Conservation (phyloP, 2,329 filamentous ascomycete species). For the Colletotrichum kahawae region DNA sequence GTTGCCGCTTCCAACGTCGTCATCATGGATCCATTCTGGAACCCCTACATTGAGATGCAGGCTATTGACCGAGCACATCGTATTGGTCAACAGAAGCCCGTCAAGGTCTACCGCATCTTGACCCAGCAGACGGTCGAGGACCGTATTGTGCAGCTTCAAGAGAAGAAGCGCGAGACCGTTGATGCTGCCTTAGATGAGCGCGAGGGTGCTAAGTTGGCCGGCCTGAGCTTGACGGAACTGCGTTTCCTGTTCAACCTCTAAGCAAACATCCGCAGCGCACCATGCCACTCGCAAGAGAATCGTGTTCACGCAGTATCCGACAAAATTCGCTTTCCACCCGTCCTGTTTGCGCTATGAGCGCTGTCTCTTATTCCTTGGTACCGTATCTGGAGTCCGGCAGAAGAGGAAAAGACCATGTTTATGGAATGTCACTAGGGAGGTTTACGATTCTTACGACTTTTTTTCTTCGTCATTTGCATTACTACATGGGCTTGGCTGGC, state of each 20-base stretch:
- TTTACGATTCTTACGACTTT: background rate
- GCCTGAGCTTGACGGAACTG: slow-evolving; percentile 71
- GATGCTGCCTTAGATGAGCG: slow-evolving; percentile 81
- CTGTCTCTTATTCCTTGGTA: background rate
- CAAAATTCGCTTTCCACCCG: background rate
- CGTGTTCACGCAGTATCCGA: background rate
- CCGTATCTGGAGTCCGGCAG: background rate
- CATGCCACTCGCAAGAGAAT: background rate
- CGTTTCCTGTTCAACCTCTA: slow-evolving; percentile 65
- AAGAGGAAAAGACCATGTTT: background rate
- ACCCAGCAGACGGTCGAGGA: slow-evolving; percentile 84
- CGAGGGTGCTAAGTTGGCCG: slow-evolving; percentile 67
- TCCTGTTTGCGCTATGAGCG: background rate
- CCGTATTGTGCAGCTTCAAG: slow-evolving; percentile 79
- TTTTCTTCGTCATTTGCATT: background rate
- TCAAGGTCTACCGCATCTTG: slow-evolving; percentile 81
- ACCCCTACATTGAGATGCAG: slow-evolving; percentile 91
- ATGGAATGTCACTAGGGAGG: background rate
- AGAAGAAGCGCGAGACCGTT: slow-evolving; percentile 78
- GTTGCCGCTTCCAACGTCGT: slow-evolving; percentile 84
- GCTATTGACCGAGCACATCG: slow-evolving; percentile 89
- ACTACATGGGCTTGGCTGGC: background rate
- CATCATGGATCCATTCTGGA: slow-evolving; percentile 94
- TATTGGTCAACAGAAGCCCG: slow-evolving; percentile 77
- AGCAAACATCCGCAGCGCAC: background rate